Base-by-base conservation (phyloP, 2,329 filamentous ascomycete genomes). In the Pyrenophora tritici-repentis region DNA sequence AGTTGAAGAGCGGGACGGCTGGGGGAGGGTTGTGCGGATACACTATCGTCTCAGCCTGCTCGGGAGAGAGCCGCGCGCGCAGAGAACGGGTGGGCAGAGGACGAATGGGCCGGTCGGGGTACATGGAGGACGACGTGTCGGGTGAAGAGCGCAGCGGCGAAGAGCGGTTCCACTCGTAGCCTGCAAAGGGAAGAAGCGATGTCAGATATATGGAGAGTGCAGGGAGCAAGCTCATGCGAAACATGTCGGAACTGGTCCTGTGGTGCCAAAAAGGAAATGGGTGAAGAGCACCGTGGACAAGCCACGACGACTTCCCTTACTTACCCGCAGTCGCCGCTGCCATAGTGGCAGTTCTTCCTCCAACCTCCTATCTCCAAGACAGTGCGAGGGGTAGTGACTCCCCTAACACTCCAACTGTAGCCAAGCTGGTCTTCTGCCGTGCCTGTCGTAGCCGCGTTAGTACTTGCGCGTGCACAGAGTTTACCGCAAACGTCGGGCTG, bases 81-180 rank as follows among this genome's bases (percentile, higher is more conserved):
- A 99, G 82, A 59, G 90, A 88, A 67, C 91, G 88, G 76, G 90
- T 94, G 36, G 94, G 94, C 54, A 99, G 79, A 49, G 94, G 94
- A 70, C 91, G 88, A 72, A 99, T 99, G 55, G 93, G 89, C 74
- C 94, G 87, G 71, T 96, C 90, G 61, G 91, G 91, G 72, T 90
- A 96, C 67, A 90, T 81, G 53, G 89, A 85, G 53, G 91, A 94
- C 58, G 86, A 82, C 52, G 88, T 88, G 79, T 96, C 91, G 60
- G 86, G 79, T 34, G 70, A 71, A 54, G 70, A 72, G 62, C 70
- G 66, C 59, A 74, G 62, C 63, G 72, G 66, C 64, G 71, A 73
- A 47, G 70, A 73, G 61, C 64, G 70, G 58, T 67, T 68, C 71
- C 72, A 74, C 63, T 74, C 72, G 66, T 75, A 75, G 62, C 70